Evolutionary conservation across 2,329 filamentous ascomycete species (phyloP).

Genomic region (Fusarium sp.): DNA sequence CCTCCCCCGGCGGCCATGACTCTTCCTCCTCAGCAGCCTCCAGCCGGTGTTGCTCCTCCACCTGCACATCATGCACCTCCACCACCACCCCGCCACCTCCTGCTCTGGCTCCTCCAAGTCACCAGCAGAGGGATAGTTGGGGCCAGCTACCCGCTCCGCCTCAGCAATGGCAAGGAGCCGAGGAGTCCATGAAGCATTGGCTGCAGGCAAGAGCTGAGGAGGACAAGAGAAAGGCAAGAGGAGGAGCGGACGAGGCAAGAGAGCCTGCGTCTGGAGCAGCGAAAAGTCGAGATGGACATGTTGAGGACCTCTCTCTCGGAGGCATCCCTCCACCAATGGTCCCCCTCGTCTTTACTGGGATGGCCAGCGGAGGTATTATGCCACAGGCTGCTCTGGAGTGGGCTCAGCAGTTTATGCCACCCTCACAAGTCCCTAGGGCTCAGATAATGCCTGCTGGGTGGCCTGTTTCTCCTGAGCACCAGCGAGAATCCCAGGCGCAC

Average conservation of each 20-base stretch:
- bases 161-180: constrained; percentile 73
- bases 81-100: constrained; percentile 44
- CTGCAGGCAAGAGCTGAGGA: constrained; percentile 78
- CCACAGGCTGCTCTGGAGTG: constrained; percentile 73
- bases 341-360: constrained; percentile 79
- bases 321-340: constrained; percentile 81
- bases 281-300: constrained; percentile 79
- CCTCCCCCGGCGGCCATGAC: constrained; percentile 76
- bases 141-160: constrained; percentile 72
- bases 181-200: constrained; percentile 80
- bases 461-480: constrained; percentile 65
- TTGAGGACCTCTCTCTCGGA: constrained; percentile 73
- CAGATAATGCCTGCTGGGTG: constrained; percentile 65
- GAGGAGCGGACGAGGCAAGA: constrained; percentile 78
- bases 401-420: constrained; percentile 74
- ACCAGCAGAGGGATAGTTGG: constrained; percentile 55
- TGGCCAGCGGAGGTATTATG: constrained; percentile 70
- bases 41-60: constrained; percentile 42
- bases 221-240: constrained; percentile 77
- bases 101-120: constrained; percentile 45
- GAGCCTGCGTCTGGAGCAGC: constrained; percentile 75
- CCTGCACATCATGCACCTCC: constrained; percentile 48
- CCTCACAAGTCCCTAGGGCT: constrained; percentile 60
- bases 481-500: constrained; percentile 63
- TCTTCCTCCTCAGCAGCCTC: constrained; percentile 62